phyloP scores from a whole-genome alignment of 2,329 filamentous ascomycete species.

The Aaosphaeria arxii region DNA sequence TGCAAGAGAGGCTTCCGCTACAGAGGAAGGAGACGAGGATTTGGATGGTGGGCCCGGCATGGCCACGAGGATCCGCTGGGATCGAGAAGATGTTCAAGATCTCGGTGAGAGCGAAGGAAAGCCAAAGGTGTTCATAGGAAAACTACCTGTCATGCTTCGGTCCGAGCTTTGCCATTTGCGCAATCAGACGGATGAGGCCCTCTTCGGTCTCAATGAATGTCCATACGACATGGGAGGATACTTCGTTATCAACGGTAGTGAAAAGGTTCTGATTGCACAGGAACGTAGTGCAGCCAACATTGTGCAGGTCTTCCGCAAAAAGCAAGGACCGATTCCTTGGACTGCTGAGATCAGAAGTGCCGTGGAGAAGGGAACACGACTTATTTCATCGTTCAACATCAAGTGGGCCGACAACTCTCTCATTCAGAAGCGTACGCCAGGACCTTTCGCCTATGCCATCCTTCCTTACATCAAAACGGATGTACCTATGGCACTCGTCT shows the following conservation, averaged over 20 bases:
- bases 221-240: slow-evolving; percentile 98
- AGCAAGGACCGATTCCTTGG: slow-evolving; percentile 89
- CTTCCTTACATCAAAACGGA: slow-evolving; percentile 93
- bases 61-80: slow-evolving; percentile 43
- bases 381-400: slow-evolving; percentile 89
- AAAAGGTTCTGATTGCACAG: slow-evolving; percentile 97
- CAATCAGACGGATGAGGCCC: slow-evolving; percentile 75
- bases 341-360: slow-evolving; percentile 95
- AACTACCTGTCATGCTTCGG: slow-evolving; percentile 96
- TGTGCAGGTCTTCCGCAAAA: slow-evolving; percentile 98
- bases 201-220: slow-evolving; percentile 93
- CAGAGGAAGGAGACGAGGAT: slow-evolving; percentile 63
- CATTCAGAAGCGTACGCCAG: slow-evolving; percentile 72
- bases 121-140: slow-evolving; percentile 85
- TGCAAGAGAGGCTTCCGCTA: slow-evolving; percentile 71
- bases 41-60: slow-evolving; percentile 35
- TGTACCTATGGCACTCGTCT: slow-evolving; percentile 91
- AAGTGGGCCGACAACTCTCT: slow-evolving; percentile 88
- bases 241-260: slow-evolving; percentile 98
- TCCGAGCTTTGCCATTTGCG: slow-evolving; percentile 91
- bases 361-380: slow-evolving; percentile 89
- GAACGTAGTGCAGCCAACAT: slow-evolving; percentile 98
- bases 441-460: slow-evolving; percentile 84
- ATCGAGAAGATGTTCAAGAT: slow-evolving; percentile 47
- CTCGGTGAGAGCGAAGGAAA: slow-evolving; percentile 48